Percentiles rank a stretch among this genome's conserved stretches.
phyloP scores from a whole-genome alignment of 192 early-diverging fungal species.

The Podila horticola region DNA sequence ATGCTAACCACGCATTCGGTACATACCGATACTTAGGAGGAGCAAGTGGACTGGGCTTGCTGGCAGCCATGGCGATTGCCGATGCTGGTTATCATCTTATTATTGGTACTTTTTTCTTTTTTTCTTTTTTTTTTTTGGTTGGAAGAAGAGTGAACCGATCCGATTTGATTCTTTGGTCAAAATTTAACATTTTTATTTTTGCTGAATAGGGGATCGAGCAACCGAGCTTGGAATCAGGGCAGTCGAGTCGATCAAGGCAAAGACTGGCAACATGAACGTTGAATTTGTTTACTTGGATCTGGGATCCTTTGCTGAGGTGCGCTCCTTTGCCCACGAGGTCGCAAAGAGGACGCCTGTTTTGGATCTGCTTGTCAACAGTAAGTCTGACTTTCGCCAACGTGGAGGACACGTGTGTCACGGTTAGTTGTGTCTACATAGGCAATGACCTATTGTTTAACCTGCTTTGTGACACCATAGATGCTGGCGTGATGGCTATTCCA shows the following conservation, averaged over 20 bases:
- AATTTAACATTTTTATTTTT: background rate
- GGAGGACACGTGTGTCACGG: no score
- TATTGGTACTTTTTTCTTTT: slow-evolving; percentile 12
- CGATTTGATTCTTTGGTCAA: background rate
- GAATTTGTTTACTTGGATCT: slow-evolving; percentile 46
- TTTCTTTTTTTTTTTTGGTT: background rate
- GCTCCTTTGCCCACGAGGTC: slow-evolving; percentile 17
- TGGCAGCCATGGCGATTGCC: slow-evolving; percentile 40
- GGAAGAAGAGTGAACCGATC: background rate
- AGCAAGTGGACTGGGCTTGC: slow-evolving; percentile 29
- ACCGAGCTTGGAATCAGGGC: slow-evolving; percentile 37
- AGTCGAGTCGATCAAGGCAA: slow-evolving; percentile 37
- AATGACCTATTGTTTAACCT: background rate
- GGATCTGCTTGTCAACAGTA: slow-evolving; percentile 47
- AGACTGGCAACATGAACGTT: slow-evolving; percentile 36
- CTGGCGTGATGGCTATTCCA: slow-evolving; percentile 46
- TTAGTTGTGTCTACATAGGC: no score
- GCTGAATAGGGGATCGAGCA: slow-evolving; percentile 31
- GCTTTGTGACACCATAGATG: slow-evolving; percentile 6
- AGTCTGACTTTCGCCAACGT: background rate
- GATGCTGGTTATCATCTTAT: slow-evolving; percentile 47
- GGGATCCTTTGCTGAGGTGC: slow-evolving; percentile 34
- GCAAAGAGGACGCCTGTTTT: background rate
- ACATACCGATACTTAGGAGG: slow-evolving; percentile 9
- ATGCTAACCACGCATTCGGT: no score